Evolutionary conservation across 352 stramenopile genomes (phyloP), one percentile per base, ranked within the genome.

Genomic region (Sclerospora graminicola): DNA sequence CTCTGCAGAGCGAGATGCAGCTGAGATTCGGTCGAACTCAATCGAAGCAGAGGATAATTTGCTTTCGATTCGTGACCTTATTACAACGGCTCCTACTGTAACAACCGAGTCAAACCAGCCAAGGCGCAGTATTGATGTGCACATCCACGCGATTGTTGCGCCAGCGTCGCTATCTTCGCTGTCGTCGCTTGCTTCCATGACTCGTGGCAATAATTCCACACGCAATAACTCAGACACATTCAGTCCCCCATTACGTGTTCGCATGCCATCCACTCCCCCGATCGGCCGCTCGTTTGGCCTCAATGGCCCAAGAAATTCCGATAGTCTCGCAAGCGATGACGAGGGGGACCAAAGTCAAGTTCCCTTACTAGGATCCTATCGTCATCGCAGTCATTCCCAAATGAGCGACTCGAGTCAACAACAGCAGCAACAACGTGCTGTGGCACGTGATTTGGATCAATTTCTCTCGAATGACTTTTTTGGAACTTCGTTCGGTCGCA

Each of bases 91-190:
- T n/a, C 54, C 57, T 8, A 58, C 35, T 7, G 32, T 45, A 11
- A 36, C 43, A 6, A 53, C 23, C 5, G 72, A 83, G 5, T 23
- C 57, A 0, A 54, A 36, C 16, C 52, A 66, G 23, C 50, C 51
- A 1, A 69, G 74, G 35, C 75, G 75, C 13, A 89, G 64, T 35
- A 89, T 93, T 31, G 81, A 93, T 48, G 79, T 93, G 2, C 81
- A 93, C 51, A 93, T 93, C 21, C 81, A 93, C 42, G 81, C 81
- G 1, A 89, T 93, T 34, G 70, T 93, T 5, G 69, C 81, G 8
- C 77, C 81, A 15, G 77, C 71, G 2, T 88, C 80, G 0, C 35
- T 89, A 2, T 75, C 72, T 4, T 84, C 72, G 2, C 35, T 89
- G 2, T 75, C 72, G 5, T 84, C 72, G 2, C 59, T 89, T n/a